phyloP scores from a whole-genome alignment of 192 early-diverging fungal species.

The Backusella psychrophila region DNA sequence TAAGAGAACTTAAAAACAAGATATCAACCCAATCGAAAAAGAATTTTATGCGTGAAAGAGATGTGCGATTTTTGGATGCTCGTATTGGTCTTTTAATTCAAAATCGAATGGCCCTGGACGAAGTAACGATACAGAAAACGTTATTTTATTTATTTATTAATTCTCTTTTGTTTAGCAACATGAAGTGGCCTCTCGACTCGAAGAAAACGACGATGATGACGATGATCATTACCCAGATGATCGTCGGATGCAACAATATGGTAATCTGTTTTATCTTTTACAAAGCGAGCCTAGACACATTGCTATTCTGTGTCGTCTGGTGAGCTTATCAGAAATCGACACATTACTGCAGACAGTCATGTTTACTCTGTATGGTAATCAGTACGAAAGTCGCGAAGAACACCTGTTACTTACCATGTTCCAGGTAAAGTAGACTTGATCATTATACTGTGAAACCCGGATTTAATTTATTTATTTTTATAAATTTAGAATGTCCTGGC shows the following conservation, averaged over 20 bases:
- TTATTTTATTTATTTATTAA: background rate
- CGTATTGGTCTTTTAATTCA: conserved; percentile 90
- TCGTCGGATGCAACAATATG: conserved; percentile 82
- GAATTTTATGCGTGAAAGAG: conserved; percentile 90
- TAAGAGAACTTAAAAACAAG: conserved; percentile 82
- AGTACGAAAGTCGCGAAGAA: conserved; percentile 95
- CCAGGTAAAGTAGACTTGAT: conserved; percentile 54
- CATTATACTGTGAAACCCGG: background rate
- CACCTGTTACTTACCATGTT: conserved; percentile 94
- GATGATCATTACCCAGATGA: conserved; percentile 59
- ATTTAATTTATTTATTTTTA: conserved; percentile 9
- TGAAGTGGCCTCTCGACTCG: conserved; percentile 67
- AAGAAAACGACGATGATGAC: conserved; percentile 52
- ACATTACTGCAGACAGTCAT: conserved; percentile 78
- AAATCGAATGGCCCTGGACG: conserved; percentile 89
- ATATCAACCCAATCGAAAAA: conserved; percentile 92
- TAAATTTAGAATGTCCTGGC: conserved; percentile 69
- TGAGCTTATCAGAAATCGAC: conserved; percentile 86
- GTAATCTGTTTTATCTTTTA: conserved; percentile 88
- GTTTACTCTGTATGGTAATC: conserved; percentile 86
- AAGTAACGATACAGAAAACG: conserved; percentile 43
- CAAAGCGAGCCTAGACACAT: conserved; percentile 90
- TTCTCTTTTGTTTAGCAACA: conserved; percentile 51
- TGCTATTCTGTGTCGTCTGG: conserved; percentile 75
- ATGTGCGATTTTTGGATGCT: conserved; percentile 87